phyloP scores from a whole-genome alignment of 2,329 filamentous ascomycete species.

The Diaporthe aspalathi region DNA sequence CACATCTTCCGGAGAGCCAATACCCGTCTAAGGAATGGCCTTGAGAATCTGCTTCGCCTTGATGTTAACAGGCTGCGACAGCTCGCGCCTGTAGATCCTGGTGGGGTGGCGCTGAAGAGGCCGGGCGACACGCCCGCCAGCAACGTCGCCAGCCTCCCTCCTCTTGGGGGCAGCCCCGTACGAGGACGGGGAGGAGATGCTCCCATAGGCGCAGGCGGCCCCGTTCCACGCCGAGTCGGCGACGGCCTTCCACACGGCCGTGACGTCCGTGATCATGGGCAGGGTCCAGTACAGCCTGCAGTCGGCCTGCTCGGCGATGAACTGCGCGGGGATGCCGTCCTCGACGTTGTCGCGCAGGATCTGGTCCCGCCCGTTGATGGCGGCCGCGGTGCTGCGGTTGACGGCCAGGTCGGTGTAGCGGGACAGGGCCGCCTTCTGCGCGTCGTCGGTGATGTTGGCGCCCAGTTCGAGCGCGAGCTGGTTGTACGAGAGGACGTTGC shows the following conservation, averaged over 20 bases:
- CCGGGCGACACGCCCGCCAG: neutral
- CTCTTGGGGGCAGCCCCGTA: neutral
- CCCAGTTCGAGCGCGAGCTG: slow-evolving; percentile 43
- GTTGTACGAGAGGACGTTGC: slow-evolving; percentile 45
- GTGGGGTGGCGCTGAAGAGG: slow-evolving; percentile 2
- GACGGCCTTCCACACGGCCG: slow-evolving; percentile 59
- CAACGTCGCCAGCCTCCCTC: slow-evolving; percentile 13
- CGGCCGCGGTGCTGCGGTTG: slow-evolving; percentile 48
- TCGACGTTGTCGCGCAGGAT: slow-evolving; percentile 51
- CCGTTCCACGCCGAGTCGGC: slow-evolving; percentile 55
- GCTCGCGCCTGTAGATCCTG: neutral
- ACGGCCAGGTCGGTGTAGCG: slow-evolving; percentile 49
- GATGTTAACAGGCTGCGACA: neutral
- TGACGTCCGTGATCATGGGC: slow-evolving; percentile 59
- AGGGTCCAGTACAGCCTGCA: slow-evolving; percentile 64
- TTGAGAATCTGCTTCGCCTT: slow-evolving; percentile 32
- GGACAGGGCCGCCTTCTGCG: slow-evolving; percentile 45
- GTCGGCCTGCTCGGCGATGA: slow-evolving; percentile 59
- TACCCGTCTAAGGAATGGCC: slow-evolving; percentile 20
- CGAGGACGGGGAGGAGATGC: slow-evolving; percentile 42
- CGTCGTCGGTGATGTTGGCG: slow-evolving; percentile 45
- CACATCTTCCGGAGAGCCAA: neutral
- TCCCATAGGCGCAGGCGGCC: slow-evolving; percentile 53
- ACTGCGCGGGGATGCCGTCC: slow-evolving; percentile 60
- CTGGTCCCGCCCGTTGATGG: slow-evolving; percentile 54